phyloP scores from a whole-genome alignment of 352 stramenopile species.

The Phytopythium delawarense region DNA sequence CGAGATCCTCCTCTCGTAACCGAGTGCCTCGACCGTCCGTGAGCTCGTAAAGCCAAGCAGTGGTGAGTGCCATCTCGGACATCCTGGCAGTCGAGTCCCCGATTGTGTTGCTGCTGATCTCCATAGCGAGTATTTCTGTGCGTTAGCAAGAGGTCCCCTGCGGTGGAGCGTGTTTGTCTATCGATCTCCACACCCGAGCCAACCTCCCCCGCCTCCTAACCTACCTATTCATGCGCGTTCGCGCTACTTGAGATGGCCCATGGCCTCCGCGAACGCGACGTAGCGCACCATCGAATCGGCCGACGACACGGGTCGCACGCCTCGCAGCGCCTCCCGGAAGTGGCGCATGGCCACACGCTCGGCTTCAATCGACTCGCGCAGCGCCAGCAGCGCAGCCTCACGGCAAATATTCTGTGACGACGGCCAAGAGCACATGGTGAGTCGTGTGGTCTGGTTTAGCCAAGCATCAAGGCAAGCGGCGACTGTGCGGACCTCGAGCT shows the following conservation, averaged over 20 bases:
- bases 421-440: slow-evolving; percentile 2
- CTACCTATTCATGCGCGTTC: background rate
- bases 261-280: slow-evolving; percentile 50
- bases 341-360: slow-evolving; percentile 49
- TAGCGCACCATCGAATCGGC: slow-evolving; percentile 51
- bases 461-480: background rate
- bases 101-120: background rate
- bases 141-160: background rate
- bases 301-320: slow-evolving; percentile 54
- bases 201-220: background rate
- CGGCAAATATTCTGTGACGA: slow-evolving; percentile 75
- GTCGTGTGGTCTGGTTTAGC: background rate
- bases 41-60: no score
- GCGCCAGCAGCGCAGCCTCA: slow-evolving; percentile 67
- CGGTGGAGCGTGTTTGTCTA: background rate
- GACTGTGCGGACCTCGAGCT: slow-evolving; percentile 68
- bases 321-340: slow-evolving; percentile 46
- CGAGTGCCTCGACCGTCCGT: no score
- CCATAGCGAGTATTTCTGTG: background rate
- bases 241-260: slow-evolving; percentile 45
- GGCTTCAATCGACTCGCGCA: slow-evolving; percentile 66
- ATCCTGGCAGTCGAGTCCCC: background rate
- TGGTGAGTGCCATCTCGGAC: no score
- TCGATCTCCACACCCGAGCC: background rate
- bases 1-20: slow-evolving; percentile 42